phyloP scores from a whole-genome alignment of 345 rosid genomes.

The Salix caprea region DNA sequence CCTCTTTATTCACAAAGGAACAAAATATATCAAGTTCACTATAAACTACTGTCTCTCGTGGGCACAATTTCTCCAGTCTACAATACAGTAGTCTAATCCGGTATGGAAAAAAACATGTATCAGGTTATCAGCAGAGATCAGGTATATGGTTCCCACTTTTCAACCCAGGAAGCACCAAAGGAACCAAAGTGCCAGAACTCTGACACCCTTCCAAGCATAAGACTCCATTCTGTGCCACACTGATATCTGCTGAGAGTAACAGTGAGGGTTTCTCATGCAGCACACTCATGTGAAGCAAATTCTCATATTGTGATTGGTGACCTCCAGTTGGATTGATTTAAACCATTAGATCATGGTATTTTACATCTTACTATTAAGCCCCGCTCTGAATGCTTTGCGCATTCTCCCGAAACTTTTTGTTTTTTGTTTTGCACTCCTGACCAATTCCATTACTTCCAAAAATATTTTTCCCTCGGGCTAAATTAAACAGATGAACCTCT shows the following conservation, averaged over 20 bases:
- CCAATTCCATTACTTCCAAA: background rate
- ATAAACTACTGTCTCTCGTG: background rate
- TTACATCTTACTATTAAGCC: background rate
- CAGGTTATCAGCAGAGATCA: background rate
- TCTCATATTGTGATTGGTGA: background rate
- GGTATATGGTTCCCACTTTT: background rate
- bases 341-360: background rate
- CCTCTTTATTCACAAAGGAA: background rate
- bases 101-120: background rate
- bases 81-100: background rate
- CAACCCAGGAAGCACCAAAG: background rate
- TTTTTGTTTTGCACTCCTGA: background rate
- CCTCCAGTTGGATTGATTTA: background rate
- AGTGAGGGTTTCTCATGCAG: background rate
- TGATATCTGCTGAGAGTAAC: background rate
- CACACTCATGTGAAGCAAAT: background rate
- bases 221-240: background rate
- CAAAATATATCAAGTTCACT: background rate
- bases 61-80: background rate
- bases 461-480: background rate
- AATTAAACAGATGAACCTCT: background rate
- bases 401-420: background rate
- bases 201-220: background rate
- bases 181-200: background rate
- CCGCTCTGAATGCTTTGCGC: background rate